These are phyloP conservation scores for Boletus tylopilopsis DNA, from an alignment of 768 basidiomycete genomes.

Conservation along the genomic window DNA sequence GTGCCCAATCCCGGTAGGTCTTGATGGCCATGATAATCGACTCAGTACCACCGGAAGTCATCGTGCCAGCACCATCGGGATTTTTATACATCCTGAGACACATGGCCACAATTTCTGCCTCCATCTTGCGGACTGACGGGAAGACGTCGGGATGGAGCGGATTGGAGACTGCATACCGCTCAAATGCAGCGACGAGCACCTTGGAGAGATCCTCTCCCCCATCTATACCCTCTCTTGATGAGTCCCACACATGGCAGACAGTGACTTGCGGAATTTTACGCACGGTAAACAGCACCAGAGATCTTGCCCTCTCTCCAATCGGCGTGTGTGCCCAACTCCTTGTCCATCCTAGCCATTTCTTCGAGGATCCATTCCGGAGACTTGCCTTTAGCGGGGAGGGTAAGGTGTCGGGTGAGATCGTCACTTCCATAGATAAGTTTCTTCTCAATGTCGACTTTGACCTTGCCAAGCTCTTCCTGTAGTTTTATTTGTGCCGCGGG, in stretches of 20 bases:
- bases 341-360: slow-evolving; percentile 82
- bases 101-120: slow-evolving; percentile 91
- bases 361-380: slow-evolving; percentile 67
- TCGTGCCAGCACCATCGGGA: slow-evolving; percentile 82
- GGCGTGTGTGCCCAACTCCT: slow-evolving; percentile 40
- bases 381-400: slow-evolving; percentile 62
- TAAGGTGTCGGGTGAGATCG: slow-evolving; percentile 59
- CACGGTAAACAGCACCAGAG: slow-evolving; percentile 85
- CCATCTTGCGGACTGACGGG: slow-evolving; percentile 94
- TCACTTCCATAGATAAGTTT: slow-evolving; percentile 64
- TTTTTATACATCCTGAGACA: slow-evolving; percentile 81
- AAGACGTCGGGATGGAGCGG: slow-evolving; percentile 93
- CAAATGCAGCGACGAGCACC: slow-evolving; percentile 77
- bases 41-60: slow-evolving; percentile 95
- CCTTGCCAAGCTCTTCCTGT: slow-evolving; percentile 57
- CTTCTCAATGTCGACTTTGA: slow-evolving; percentile 60
- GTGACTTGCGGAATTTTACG: slow-evolving; percentile 26
- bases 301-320: slow-evolving; percentile 72
- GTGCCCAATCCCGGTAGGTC: slow-evolving; percentile 92
- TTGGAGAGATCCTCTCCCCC: slow-evolving; percentile 79
- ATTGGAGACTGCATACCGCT: slow-evolving; percentile 81
- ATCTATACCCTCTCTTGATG: slow-evolving; percentile 41
- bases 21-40: slow-evolving; percentile 95
- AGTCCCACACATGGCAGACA: neutral
- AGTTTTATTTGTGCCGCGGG: slow-evolving; percentile 62